Percentiles rank a stretch among this genome's conserved stretches.
Conservation (phyloP, 768 basidiomycete species). For the Suillus subluteus region DNA sequence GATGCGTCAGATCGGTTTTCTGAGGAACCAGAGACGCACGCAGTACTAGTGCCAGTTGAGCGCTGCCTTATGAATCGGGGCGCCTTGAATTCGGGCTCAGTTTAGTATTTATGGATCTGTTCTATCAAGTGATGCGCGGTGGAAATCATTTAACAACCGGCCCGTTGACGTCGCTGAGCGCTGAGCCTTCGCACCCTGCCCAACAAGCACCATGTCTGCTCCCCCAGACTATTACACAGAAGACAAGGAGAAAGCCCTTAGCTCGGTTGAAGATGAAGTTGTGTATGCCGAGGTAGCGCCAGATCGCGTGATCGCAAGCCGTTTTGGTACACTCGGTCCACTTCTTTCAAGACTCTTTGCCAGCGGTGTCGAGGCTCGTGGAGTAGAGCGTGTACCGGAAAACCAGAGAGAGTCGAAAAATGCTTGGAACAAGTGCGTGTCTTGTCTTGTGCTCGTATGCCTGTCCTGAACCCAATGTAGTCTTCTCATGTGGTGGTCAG, state of each 20-base stretch:
- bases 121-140: not conserved
- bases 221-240: not conserved
- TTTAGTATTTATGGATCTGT: too few relatives aligned
- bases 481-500: constrained; percentile 50
- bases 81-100: too few relatives aligned
- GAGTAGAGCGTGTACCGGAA: constrained; percentile 58
- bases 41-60: not conserved
- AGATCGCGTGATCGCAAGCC: constrained; percentile 31
- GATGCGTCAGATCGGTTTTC: too few relatives aligned
- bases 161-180: not conserved
- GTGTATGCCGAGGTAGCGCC: constrained; percentile 27
- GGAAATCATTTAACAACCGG: not conserved
- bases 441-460: not conserved
- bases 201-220: constrained; percentile 1
- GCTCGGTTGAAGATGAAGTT: not conserved
- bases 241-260: constrained; percentile 29
- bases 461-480: constrained; percentile 22
- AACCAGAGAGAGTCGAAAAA: constrained; percentile 48
- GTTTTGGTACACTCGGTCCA: constrained; percentile 35
- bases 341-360: constrained; percentile 44
- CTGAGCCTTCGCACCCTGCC: not conserved
- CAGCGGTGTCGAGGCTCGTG: constrained; percentile 58
- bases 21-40: too few relatives aligned
- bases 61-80: too few relatives aligned
- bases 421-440: constrained; percentile 46